Evolutionary conservation across 2,329 filamentous ascomycete genomes (phyloP).

Genomic region (Fusarium metavorans): DNA sequence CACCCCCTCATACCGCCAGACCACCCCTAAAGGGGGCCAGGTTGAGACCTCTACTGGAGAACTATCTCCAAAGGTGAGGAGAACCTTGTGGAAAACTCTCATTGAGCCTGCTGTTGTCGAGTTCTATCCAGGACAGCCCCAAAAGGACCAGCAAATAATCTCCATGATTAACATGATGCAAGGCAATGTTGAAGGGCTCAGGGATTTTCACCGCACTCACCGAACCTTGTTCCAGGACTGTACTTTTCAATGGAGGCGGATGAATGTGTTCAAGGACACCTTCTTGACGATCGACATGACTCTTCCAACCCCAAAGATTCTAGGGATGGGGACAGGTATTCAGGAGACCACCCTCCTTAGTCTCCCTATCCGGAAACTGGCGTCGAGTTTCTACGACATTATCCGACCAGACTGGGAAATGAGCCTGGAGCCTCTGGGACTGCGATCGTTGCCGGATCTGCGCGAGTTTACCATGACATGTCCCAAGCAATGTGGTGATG

Average conservation of each 20-base stretch:
- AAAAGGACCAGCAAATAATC: background rate
- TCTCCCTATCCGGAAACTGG: conserved; percentile 4
- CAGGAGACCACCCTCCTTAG: background rate
- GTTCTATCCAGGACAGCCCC: background rate
- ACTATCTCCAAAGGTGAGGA: background rate
- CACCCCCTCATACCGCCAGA: background rate
- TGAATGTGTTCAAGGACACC: conserved; percentile 12
- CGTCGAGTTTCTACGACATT: conserved; percentile 2
- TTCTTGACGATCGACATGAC: conserved; percentile 19
- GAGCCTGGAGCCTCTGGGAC: background rate
- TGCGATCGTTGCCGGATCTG: conserved; percentile 1
- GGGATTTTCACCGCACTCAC: background rate
- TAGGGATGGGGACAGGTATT: background rate
- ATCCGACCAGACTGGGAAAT: background rate
- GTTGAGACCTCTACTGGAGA: background rate
- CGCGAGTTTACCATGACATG: conserved; percentile 29
- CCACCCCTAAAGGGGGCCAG: background rate
- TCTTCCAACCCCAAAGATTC: conserved; percentile 1
- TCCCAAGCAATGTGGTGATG: background rate
- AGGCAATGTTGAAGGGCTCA: background rate
- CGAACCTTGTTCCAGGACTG: conserved; percentile 1
- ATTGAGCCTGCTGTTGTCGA: background rate
- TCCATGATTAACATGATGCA: background rate
- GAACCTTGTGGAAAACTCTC: background rate
- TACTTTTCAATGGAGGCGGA: background rate